Evolutionary conservation across 202 grass and related monocot genomes (phyloP), one percentile per base, ranked within the genome.

Genomic region (Panicum hallii): DNA sequence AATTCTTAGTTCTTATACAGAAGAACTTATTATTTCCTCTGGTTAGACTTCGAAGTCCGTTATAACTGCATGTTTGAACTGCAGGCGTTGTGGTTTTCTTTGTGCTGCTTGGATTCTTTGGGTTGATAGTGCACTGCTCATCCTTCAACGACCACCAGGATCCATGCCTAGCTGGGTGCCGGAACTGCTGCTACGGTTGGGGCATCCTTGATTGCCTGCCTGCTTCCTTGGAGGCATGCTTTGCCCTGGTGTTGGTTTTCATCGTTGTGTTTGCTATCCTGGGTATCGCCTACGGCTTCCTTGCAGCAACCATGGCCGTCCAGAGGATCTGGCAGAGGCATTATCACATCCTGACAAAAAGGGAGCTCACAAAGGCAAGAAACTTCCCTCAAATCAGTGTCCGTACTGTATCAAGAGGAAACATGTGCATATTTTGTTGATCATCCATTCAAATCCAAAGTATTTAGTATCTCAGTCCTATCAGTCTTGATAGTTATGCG

Each of bases 161-260:
- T 79, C 93, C 93, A 22, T 92, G 90, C 68, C 45, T 94, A 56
- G 85, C 90, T 12, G 93, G 93, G 49, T 92, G 93, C 74, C 90
- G 93, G 20, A 94, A 94, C 88, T 94, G 93, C 80, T 94, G 93
- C 85, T 94, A 94, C 61, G 93, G 93, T 14, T 94, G 90, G 93
- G 93, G 93, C 63, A 88, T 94, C 66, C 61, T 94, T 45, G 93
- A 94, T 75, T 94, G 93, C 73, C 79, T 95, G 41, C 93, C 93
- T 79, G 90, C 93, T 87, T 95, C 93, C 26, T 60, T 95, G 55
- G 93, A 95, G 80, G 93, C 90, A 34, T 95, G 93, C 77, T 95
- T 95, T 85, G 93, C 86, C 8, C 80, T 95, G 67, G 88, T 92
- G 36, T 65, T 95, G 67, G 82, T 95, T 62, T 95, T 95, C 41